phyloP scores from a whole-genome alignment of 805 yeast genomes.

The Wickerhamiella siamensis region DNA sequence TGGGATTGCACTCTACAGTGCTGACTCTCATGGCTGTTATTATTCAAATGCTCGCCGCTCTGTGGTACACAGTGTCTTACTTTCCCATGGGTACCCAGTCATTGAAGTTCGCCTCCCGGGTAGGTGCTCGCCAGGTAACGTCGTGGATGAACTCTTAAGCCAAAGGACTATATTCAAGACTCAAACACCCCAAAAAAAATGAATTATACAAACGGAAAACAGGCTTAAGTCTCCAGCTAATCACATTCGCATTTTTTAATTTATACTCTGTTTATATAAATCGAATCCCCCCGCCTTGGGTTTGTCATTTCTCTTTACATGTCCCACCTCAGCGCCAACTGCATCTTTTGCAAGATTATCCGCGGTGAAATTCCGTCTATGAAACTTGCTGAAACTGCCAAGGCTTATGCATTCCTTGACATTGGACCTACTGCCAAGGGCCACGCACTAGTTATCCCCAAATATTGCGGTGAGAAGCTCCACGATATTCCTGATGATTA shows the following conservation, averaged over 20 bases:
- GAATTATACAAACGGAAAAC: too few relatives aligned
- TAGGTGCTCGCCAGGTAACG: conserved; percentile 42
- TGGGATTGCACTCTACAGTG: conserved; percentile 54
- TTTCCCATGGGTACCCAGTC: conserved; percentile 93
- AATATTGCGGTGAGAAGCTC: conserved; percentile 81
- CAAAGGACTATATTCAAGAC: too few relatives aligned
- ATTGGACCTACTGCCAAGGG: conserved; percentile 87
- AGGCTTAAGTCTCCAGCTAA: too few relatives aligned
- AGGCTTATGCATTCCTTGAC: conserved; percentile 70
- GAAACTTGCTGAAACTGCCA: conserved; percentile 76
- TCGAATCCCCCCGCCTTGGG: too few relatives aligned
- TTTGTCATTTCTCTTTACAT: too few relatives aligned
- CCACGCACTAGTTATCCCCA: conserved; percentile 82
- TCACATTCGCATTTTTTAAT: too few relatives aligned
- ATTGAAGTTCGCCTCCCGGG: conserved; percentile 37
- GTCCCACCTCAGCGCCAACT: conserved; percentile 21
- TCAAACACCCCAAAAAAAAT: too few relatives aligned
- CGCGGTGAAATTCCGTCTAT: conserved; percentile 92
- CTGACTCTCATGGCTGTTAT: conserved; percentile 63
- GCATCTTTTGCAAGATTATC: conserved; percentile 89
- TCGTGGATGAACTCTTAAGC: conserved; percentile 29
- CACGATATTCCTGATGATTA: conserved; percentile 90
- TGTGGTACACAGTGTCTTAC: conserved; percentile 80
- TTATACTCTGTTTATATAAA: too few relatives aligned
- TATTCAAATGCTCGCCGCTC: conserved; percentile 70